These are phyloP conservation scores for Cercospora nicotianae DNA, from an alignment of 2,329 filamentous ascomycete species.

Conservation along the genomic window DNA sequence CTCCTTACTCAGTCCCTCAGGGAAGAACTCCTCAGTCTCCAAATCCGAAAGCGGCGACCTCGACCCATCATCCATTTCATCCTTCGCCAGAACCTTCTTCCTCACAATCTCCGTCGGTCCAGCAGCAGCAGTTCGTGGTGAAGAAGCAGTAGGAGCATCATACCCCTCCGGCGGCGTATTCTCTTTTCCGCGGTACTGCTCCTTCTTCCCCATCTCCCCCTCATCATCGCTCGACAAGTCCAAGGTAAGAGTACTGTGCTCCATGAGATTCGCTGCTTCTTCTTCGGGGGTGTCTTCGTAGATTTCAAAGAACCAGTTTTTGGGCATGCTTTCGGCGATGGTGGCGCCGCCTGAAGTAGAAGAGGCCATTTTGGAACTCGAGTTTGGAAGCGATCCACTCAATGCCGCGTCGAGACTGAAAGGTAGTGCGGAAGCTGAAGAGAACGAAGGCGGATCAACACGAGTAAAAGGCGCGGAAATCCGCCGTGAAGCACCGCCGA, in stretches of 20 bases:
- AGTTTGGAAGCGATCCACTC: conserved; percentile 64
- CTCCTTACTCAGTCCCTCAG: conserved; percentile 38
- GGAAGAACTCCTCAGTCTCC: conserved; percentile 39
- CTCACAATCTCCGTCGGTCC: conserved; percentile 30
- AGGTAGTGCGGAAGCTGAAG: conserved; percentile 52
- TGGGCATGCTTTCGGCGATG: conserved; percentile 59
- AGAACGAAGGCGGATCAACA: conserved; percentile 64
- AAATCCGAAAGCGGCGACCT: conserved; percentile 39
- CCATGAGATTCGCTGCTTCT: conserved; percentile 87
- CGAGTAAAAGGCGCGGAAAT: conserved; percentile 65
- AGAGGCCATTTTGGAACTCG: conserved; percentile 50
- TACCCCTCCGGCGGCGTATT: conserved; percentile 73
- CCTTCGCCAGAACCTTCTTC: conserved; percentile 31
- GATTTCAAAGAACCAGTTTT: conserved; percentile 86
- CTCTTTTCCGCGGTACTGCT: conserved; percentile 76
- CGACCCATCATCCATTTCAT: conserved; percentile 41
- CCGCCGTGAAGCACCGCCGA: conserved; percentile 54
- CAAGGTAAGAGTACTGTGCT: conserved; percentile 81
- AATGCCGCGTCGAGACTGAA: conserved; percentile 86
- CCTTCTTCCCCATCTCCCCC: conserved; percentile 59
- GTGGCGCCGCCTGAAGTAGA: too few relatives aligned
- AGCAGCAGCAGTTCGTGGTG: not conserved
- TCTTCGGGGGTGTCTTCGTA: conserved; percentile 89
- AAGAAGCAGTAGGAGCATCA: conserved; percentile 33
- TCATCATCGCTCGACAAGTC: conserved; percentile 85